Evolutionary conservation across 352 stramenopile species (phyloP).

Genomic region (Aphanomyces astaci): DNA sequence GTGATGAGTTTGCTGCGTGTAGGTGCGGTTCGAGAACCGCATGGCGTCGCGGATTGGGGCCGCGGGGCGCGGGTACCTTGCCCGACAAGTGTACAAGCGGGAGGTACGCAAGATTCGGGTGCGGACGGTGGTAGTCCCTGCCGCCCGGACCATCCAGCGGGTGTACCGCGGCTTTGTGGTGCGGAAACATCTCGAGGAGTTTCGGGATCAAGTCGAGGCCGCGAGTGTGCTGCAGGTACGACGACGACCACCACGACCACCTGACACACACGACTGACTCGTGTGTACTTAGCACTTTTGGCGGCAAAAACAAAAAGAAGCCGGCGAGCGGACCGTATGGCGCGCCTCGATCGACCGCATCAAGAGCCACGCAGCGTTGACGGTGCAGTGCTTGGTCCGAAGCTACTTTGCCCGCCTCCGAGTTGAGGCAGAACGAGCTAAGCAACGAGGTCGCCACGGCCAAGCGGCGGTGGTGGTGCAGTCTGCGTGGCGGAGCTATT

Average conservation of each 20-base stretch:
- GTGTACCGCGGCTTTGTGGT: constrained; percentile 61
- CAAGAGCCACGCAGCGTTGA: constrained; percentile 19
- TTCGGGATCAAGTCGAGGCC: constrained; percentile 50
- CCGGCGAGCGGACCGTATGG: neutral
- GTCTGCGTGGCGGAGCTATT: constrained; percentile 59
- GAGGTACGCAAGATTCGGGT: constrained; percentile 40
- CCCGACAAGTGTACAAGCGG: constrained; percentile 43
- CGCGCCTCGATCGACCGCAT: neutral
- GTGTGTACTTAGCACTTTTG: constrained; percentile 22
- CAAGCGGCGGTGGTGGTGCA: constrained; percentile 58
- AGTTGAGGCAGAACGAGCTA: constrained; percentile 36
- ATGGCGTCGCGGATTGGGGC: constrained; percentile 60
- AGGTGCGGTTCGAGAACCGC: constrained; percentile 34
- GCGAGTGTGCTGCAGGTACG: constrained; percentile 54
- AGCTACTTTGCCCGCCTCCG: constrained; percentile 44
- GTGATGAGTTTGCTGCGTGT: constrained; percentile 34
- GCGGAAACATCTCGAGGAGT: constrained; percentile 42
- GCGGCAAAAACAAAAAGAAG: neutral
- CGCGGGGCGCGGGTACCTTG: constrained; percentile 48
- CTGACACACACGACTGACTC: too few species aligned
- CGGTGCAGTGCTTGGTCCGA: constrained; percentile 53
- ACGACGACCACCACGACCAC: too few species aligned
- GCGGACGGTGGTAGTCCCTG: constrained; percentile 39
- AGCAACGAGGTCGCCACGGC: constrained; percentile 37
- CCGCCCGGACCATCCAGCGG: constrained; percentile 46